Evolutionary conservation across 148 eudicot species (phyloP).

Genomic region (Fagopyrum esculentum): DNA sequence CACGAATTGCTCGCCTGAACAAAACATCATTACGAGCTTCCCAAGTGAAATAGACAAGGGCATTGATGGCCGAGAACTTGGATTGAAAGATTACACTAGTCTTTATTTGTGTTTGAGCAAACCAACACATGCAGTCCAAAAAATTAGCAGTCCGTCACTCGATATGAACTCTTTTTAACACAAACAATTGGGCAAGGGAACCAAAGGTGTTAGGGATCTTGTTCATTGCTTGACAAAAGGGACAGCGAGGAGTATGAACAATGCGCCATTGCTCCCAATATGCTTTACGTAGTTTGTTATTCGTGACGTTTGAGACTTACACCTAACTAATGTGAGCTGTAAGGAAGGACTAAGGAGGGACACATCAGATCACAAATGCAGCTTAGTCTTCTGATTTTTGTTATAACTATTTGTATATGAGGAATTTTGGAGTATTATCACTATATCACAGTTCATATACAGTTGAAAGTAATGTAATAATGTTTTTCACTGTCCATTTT

Average conservation of each 20-base stretch:
- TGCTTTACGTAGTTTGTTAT: background rate
- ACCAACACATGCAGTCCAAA: too few relatives aligned
- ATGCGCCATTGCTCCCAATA: background rate
- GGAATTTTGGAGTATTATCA: background rate
- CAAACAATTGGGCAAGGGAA: too few relatives aligned
- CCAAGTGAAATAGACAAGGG: too few relatives aligned
- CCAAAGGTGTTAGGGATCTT: too few relatives aligned
- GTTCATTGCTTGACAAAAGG: background rate
- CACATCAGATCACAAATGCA: background rate
- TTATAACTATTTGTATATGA: background rate
- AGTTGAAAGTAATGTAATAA: background rate
- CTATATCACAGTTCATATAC: background rate
- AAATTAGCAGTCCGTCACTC: too few relatives aligned
- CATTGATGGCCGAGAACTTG: too few relatives aligned
- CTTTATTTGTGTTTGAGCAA: too few relatives aligned
- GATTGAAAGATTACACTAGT: too few relatives aligned
- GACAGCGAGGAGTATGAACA: too few relatives aligned
- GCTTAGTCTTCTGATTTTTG: background rate
- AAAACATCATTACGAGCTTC: too few relatives aligned
- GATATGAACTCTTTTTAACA: too few relatives aligned
- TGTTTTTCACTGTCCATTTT: background rate
- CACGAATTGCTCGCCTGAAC: too few relatives aligned
- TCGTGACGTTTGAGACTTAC: background rate
- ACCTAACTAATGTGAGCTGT: background rate
- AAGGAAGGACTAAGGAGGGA: background rate